Conservation (phyloP, 2,329 filamentous ascomycete genomes). For the Fonsecaea monophora region DNA sequence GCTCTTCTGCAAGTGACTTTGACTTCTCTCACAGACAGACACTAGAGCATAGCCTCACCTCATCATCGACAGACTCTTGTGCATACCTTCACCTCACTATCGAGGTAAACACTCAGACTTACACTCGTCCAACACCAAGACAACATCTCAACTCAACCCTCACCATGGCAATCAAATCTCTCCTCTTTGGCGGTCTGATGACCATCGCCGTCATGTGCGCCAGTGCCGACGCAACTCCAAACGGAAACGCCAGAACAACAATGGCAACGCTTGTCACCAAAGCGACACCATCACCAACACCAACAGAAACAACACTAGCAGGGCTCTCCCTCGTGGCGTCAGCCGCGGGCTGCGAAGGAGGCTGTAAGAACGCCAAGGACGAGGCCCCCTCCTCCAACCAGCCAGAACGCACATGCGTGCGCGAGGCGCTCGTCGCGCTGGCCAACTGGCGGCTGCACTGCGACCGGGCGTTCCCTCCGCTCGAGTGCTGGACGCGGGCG, state of each 20-base stretch:
- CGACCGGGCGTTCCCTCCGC: background rate
- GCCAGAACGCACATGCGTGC: constrained; percentile 4
- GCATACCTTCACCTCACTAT: background rate
- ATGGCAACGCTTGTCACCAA: background rate
- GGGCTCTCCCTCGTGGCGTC: background rate
- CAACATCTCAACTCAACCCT: background rate
- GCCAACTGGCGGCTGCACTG: constrained; percentile 4
- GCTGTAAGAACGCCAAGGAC: background rate
- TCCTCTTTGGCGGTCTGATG: background rate
- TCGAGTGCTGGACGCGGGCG: constrained; percentile 1
- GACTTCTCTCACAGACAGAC: background rate
- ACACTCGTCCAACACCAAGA: background rate
- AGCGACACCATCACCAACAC: background rate
- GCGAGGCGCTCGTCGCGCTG: constrained; percentile 9
- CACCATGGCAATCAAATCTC: background rate
- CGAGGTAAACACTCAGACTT: background rate
- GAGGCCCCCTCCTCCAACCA: background rate
- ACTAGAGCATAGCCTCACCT: background rate
- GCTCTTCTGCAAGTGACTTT: background rate
- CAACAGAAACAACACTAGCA: background rate
- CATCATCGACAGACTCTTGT: background rate
- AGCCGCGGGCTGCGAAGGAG: background rate
- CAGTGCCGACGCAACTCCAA: background rate
- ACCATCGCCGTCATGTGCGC: background rate
- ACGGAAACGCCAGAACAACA: background rate